phyloP scores from a whole-genome alignment of 768 basidiomycete genomes.

The Rhodotorula babjevae region DNA sequence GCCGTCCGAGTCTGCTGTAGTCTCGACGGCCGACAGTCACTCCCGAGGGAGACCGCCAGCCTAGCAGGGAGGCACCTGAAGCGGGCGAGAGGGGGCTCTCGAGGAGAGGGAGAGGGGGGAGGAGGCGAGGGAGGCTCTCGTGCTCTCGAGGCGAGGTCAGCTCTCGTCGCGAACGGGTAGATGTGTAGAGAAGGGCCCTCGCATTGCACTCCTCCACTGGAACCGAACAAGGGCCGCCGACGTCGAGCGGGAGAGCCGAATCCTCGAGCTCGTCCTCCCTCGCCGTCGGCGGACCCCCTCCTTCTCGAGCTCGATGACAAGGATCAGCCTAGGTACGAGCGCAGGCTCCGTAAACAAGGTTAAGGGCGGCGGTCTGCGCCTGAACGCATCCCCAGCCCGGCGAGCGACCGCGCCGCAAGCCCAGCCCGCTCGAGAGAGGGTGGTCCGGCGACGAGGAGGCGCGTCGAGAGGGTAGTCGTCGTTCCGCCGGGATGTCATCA shows the following conservation, averaged over 20 bases:
- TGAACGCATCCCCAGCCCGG: neutral
- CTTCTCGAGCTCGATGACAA: neutral
- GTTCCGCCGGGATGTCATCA: neutral
- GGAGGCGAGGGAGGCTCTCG: neutral
- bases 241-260: neutral
- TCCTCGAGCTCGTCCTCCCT: neutral
- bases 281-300: neutral
- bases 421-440: neutral
- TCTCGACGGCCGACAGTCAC: neutral
- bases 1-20: constrained; percentile 4
- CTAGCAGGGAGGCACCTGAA: constrained; percentile 4
- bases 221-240: too few relatives aligned
- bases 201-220: neutral
- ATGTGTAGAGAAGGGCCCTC: neutral
- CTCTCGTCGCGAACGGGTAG: too few relatives aligned
- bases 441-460: neutral
- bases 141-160: neutral
- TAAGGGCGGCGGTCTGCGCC: neutral
- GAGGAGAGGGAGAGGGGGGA: neutral
- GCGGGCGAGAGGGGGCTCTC: neutral
- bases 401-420: neutral
- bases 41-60: neutral
- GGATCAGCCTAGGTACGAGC: neutral
- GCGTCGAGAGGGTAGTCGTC: neutral
- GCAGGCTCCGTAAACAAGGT: neutral